A percentile compares a stretch with the other conserved stretches of the same genome.
phyloP scores from a whole-genome alignment of 371 early-diverging fungal species.

The Fennellomyces sp. region DNA sequence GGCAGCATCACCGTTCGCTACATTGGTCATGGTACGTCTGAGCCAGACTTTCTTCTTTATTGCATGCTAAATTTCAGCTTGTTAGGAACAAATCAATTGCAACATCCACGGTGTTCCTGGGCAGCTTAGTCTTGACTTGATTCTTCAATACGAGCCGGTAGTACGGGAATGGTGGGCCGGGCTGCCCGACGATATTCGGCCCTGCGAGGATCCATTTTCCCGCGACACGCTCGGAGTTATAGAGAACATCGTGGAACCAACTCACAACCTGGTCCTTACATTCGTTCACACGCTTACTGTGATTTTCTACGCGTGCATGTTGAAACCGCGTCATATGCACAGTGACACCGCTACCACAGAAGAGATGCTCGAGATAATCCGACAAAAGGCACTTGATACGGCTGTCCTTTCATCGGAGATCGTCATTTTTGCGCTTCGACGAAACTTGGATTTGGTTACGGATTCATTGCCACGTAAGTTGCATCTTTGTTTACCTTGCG shows the following conservation, averaged over 20 bases:
- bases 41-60: background rate
- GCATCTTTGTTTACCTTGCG: background rate
- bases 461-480: background rate
- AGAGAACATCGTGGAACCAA: background rate
- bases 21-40: background rate
- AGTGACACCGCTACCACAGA: background rate
- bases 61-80: background rate
- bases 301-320: slow-evolving; percentile 1
- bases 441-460: background rate
- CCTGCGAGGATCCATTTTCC: background rate
- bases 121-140: background rate
- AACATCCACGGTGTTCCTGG: background rate
- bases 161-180: slow-evolving; percentile 6
- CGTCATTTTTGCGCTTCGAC: background rate
- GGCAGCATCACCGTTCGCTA: background rate
- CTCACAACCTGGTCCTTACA: background rate
- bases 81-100: slow-evolving; percentile 4
- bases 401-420: slow-evolving; percentile 3
- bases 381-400: background rate
- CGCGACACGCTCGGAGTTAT: background rate
- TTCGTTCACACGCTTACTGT: background rate
- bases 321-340: background rate
- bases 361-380: background rate
- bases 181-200: background rate
- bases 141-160: slow-evolving; percentile 1